Base-by-base conservation (phyloP, 1,139 yeast genomes). In the Taphrina confusa region DNA sequence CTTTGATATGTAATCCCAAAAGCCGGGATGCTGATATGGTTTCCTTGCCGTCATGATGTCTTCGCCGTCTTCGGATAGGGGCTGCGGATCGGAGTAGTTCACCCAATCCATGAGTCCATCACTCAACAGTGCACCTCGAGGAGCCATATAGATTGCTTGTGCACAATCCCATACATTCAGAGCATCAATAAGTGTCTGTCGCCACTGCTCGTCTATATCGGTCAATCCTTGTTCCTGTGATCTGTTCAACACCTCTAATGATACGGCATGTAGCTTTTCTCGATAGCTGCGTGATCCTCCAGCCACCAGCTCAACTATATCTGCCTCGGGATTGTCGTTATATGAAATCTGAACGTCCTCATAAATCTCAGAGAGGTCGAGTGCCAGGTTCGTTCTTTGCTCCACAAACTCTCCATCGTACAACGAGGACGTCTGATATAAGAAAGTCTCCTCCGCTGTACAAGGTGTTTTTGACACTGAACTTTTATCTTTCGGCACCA, bases 1-100 rank as follows among this genome's bases (percentile, higher is more conserved):
- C 65, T 81, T 85, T 60, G 80, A 78, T 36, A 87, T 65, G 61
- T 83, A 80, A 30, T 76, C 79, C 92, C 92, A 87, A 67, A 86
- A 87, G 28, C 73, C 75, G 1, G 80, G 77, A 65, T 81, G 85
- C 54, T 60, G 46, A 25, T 46, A 54, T 4, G 69, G 68, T 71
- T 70, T 44, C 16, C 52, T 57, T 14, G 61, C 50, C 20, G 64
- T 62, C 65, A 64, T 65, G 27, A 67, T 58, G 22, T 63, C 67
- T 28, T 61, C 28, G 4, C 65, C 64, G 27, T 67, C 68, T n/a
- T 65, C 66, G 14, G 51, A 40, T 1, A 66, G 36, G 9, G 69
- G 69, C n/a, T 63, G 65, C 1, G 68, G 68, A 27, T 65, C 65
- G 18, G 45, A 55, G 42, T 42, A 47, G 45, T 67, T 67, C 25